Evolutionary conservation across 2,329 filamentous ascomycete species (phyloP).

Genomic region (Neonectria faginata): DNA sequence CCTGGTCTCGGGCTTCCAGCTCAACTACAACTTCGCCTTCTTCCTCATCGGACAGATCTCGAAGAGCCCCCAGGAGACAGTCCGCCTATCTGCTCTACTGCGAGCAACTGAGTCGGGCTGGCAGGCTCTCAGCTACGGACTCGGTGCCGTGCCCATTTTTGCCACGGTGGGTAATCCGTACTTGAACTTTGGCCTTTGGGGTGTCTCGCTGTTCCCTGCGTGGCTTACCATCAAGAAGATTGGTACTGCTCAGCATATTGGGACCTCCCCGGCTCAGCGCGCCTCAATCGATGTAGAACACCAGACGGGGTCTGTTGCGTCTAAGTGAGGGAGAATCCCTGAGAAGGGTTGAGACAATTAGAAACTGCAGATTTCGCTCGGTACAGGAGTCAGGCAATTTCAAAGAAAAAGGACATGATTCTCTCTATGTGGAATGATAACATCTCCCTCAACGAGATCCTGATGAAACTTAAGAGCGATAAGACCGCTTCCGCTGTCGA

Average conservation of each 20-base stretch:
- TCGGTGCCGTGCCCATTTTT: slow-evolving; percentile 70
- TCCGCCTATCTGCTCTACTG: slow-evolving; percentile 72
- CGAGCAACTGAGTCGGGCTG: slow-evolving; percentile 76
- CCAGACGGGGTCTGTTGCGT: background rate
- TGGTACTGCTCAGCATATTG: background rate
- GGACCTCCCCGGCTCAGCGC: background rate
- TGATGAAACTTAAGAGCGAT: too few relatives aligned
- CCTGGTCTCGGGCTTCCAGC: slow-evolving; percentile 73
- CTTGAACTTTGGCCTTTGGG: slow-evolving; percentile 76
- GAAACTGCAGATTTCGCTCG: too few relatives aligned
- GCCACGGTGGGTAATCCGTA: slow-evolving; percentile 73
- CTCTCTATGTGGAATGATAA: too few relatives aligned
- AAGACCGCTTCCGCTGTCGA: too few relatives aligned
- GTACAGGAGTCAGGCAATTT: too few relatives aligned
- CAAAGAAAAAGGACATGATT: too few relatives aligned
- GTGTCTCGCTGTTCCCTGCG: slow-evolving; percentile 67
- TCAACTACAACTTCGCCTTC: slow-evolving; percentile 79
- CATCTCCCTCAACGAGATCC: too few relatives aligned
- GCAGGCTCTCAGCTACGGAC: slow-evolving; percentile 76
- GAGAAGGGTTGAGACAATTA: background rate
- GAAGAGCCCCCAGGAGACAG: slow-evolving; percentile 67
- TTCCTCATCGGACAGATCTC: slow-evolving; percentile 75
- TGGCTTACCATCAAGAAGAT: slow-evolving; percentile 65
- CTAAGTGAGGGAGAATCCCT: background rate
- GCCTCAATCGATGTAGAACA: background rate